Percentiles rank a stretch among this genome's conserved stretches.
Conservation (phyloP, 1,139 yeast species). For the Yamadazyma diddensiae region DNA sequence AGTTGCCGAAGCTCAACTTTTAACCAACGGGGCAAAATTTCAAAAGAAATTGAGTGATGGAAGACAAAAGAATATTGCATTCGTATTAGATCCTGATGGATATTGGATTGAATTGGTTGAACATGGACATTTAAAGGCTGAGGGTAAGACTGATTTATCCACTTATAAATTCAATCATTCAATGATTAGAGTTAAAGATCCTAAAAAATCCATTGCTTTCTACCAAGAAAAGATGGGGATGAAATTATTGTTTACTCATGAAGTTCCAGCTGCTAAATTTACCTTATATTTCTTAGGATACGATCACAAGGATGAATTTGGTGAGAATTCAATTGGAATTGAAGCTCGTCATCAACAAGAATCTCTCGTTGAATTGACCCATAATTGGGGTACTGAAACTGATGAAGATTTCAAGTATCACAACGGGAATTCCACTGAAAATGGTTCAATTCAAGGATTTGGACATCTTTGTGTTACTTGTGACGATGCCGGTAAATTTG, state of each 20-base stretch:
- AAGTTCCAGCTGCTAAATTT: slow-evolving; percentile 69
- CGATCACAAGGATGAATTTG: slow-evolving; percentile 38
- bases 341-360: slow-evolving; percentile 44
- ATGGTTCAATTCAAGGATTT: slow-evolving; percentile 70
- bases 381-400: slow-evolving; percentile 91
- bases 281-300: slow-evolving; percentile 84
- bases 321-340: slow-evolving; percentile 31
- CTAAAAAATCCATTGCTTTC: slow-evolving; percentile 68
- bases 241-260: slow-evolving; percentile 58
- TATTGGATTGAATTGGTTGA: slow-evolving; percentile 93
- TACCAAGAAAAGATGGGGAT: slow-evolving; percentile 79
- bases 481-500: slow-evolving; percentile 57
- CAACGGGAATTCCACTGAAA: slow-evolving; percentile 63
- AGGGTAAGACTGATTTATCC: slow-evolving; percentile 33
- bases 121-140: slow-evolving; percentile 46
- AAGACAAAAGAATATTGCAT: slow-evolving; percentile 88
- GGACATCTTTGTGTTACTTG: slow-evolving; percentile 84
- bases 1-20: slow-evolving; percentile 55
- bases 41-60: slow-evolving; percentile 86
- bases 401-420: slow-evolving; percentile 76
- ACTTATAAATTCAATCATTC: slow-evolving; percentile 78
- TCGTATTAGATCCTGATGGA: slow-evolving; percentile 92
- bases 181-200: slow-evolving; percentile 91
- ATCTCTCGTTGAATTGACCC: slow-evolving; percentile 82
- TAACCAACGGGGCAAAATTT: slow-evolving; percentile 64